Evolutionary conservation across 805 yeast species (phyloP).

Genomic region (Candida maris): DNA sequence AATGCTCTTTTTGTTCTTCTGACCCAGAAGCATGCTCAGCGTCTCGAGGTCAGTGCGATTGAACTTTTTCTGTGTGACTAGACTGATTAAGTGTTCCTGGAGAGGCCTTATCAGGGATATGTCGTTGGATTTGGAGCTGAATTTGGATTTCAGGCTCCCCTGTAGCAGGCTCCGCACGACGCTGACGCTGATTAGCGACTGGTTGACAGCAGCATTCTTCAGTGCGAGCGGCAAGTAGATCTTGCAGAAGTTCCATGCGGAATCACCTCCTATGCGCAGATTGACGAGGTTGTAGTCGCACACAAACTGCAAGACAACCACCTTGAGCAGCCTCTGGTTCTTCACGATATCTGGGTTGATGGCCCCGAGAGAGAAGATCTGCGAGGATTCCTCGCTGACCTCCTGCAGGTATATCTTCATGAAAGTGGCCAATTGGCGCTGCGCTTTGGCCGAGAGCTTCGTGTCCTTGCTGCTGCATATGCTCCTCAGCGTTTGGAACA

Average conservation of each 20-base stretch:
- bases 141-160: constrained; percentile 48
- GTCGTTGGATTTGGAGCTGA: constrained; percentile 48
- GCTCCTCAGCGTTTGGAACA: constrained; percentile 45
- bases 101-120: constrained; percentile 41
- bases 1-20: constrained; percentile 21
- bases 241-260: constrained; percentile 61
- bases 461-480: constrained; percentile 24
- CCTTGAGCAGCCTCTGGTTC: constrained; percentile 47
- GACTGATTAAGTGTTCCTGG: constrained; percentile 49
- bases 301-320: constrained; percentile 48
- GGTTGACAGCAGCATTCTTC: constrained; percentile 27
- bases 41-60: constrained; percentile 41
- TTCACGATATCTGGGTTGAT: constrained; percentile 63
- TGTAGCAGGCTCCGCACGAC: constrained; percentile 51
- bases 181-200: constrained; percentile 28
- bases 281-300: constrained; percentile 51
- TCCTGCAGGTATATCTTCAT: constrained; percentile 57
- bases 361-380: constrained; percentile 65
- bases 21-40: constrained; percentile 46
- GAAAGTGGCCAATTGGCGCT: constrained; percentile 56
- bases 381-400: constrained; percentile 56
- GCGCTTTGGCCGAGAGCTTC: constrained; percentile 48
- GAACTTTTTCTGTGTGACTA: constrained; percentile 48
- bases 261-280: constrained; percentile 54
- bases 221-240: constrained; percentile 43